Conservation (phyloP, 2,329 filamentous ascomycete species). For the Aspergillus fischeri region DNA sequence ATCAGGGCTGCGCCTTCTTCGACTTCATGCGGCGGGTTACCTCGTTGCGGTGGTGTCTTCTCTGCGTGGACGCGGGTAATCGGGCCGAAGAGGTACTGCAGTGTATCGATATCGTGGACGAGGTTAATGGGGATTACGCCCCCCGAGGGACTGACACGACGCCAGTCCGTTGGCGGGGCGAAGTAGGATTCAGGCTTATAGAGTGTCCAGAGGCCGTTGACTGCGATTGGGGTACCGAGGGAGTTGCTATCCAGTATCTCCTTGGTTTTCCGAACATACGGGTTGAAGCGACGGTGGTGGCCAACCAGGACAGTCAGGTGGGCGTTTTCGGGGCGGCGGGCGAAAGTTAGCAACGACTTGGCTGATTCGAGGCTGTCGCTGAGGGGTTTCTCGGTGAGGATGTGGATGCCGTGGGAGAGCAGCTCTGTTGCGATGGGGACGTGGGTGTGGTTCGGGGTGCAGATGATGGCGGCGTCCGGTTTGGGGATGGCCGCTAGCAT, state of each 20-base stretch:
- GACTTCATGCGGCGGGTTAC: conserved; percentile 36
- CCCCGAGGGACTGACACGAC: conserved; percentile 39
- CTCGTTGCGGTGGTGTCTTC: conserved; percentile 41
- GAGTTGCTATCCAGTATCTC: conserved; percentile 36
- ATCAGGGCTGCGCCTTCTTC: conserved; percentile 57
- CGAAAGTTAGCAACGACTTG: conserved; percentile 17
- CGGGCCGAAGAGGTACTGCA: conserved; percentile 55
- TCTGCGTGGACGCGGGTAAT: conserved; percentile 52
- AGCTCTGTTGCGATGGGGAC: conserved; percentile 49
- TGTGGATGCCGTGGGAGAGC: conserved; percentile 46
- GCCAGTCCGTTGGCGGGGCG: conserved; percentile 46
- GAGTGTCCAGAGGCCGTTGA: conserved; percentile 54
- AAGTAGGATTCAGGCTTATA: conserved; percentile 53
- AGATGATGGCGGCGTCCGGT: conserved; percentile 55
- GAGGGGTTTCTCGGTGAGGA: conserved; percentile 57
- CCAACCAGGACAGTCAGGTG: conserved; percentile 50
- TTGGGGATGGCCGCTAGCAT: conserved; percentile 39
- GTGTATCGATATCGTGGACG: conserved; percentile 58
- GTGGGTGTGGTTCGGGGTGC: conserved; percentile 58
- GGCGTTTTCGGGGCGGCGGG: conserved; percentile 15
- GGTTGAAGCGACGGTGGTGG: conserved; percentile 59
- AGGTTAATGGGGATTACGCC: conserved; percentile 56
- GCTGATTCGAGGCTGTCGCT: conserved; percentile 34
- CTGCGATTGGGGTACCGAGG: conserved; percentile 48
- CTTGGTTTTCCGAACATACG: conserved; percentile 51